These are phyloP conservation scores for Suhomyces vadensis DNA, from an alignment of 805 yeast genomes.

Conservation along the genomic window DNA sequence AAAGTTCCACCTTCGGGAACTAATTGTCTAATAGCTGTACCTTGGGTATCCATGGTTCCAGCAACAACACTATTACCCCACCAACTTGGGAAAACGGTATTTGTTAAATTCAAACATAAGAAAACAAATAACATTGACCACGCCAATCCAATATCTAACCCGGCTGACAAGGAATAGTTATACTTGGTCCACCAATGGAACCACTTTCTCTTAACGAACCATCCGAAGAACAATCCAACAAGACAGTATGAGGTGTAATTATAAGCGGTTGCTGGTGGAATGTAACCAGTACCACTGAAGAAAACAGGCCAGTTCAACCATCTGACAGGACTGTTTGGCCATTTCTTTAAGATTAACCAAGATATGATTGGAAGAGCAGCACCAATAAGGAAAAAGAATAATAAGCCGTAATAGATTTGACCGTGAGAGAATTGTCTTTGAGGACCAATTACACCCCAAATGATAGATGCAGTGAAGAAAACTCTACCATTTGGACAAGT, in stretches of 20 bases:
- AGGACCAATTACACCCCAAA: slow-evolving; percentile 47
- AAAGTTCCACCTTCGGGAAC: slow-evolving; percentile 45
- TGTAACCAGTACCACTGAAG: slow-evolving; percentile 52
- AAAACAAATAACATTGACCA: slow-evolving; percentile 28
- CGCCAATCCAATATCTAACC: slow-evolving; percentile 46
- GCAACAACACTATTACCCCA: slow-evolving; percentile 62
- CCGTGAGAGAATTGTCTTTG: slow-evolving; percentile 18
- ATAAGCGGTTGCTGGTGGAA: slow-evolving; percentile 77
- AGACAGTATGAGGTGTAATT: slow-evolving; percentile 57
- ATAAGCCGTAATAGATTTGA: slow-evolving; percentile 28
- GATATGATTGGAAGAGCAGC: slow-evolving; percentile 36
- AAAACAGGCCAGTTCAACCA: slow-evolving; percentile 38
- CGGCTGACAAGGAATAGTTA: slow-evolving; percentile 47
- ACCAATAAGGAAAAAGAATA: slow-evolving; percentile 43
- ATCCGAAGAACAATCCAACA: slow-evolving; percentile 36
- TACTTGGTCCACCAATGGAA: slow-evolving; percentile 48
- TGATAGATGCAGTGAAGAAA: slow-evolving; percentile 45
- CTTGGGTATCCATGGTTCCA: slow-evolving; percentile 40
- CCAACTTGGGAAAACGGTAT: slow-evolving; percentile 46
- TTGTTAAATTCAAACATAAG: slow-evolving; percentile 21
- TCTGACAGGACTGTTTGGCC: slow-evolving; percentile 37
- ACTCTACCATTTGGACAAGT: slow-evolving; percentile 45
- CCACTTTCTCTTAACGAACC: slow-evolving; percentile 40
- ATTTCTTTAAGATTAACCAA: slow-evolving; percentile 42
- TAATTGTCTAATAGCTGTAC: slow-evolving; percentile 28